Percentiles rank a stretch among this genome's conserved stretches.
These are phyloP conservation scores for Saksenaea oblongispora DNA, from an alignment of 371 early-diverging fungal species.

Conservation along the genomic window DNA sequence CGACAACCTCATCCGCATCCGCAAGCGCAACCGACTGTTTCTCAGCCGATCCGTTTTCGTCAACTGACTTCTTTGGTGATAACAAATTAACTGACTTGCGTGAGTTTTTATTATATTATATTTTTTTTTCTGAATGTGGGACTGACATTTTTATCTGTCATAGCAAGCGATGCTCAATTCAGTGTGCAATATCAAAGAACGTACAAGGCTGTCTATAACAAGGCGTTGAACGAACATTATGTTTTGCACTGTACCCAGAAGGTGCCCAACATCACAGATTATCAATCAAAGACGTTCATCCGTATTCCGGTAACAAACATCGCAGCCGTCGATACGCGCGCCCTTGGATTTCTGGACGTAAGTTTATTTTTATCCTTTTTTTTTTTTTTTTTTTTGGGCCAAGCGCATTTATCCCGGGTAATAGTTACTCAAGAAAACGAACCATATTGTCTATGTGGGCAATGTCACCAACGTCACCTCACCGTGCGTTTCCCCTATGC, in stretches of 20 bases:
- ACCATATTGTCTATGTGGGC: constrained; percentile 18
- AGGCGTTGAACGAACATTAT: constrained; percentile 23
- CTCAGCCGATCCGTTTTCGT: constrained; percentile 18
- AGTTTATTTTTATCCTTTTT: constrained; percentile 11
- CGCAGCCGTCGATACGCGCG: constrained; percentile 33
- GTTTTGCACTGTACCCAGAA: constrained; percentile 30
- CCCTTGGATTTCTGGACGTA: constrained; percentile 35
- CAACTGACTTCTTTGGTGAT: constrained; percentile 21
- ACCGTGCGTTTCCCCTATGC: constrained; percentile 12
- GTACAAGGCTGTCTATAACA: constrained; percentile 31
- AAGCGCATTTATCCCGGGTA: not conserved
- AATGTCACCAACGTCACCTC: constrained; percentile 20
- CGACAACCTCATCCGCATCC: not conserved
- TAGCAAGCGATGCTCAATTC: constrained; percentile 21
- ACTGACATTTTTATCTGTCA: not conserved
- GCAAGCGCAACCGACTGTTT: constrained; percentile 14
- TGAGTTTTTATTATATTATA: constrained; percentile 6
- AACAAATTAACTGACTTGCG: constrained; percentile 12
- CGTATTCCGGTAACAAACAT: constrained; percentile 29
- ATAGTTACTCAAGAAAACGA: constrained; percentile 30
- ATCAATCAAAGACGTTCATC: constrained; percentile 28
- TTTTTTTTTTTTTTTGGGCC: not conserved
- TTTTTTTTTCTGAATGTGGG: not conserved
- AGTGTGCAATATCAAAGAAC: constrained; percentile 26
- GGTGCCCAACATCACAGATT: constrained; percentile 17